These are phyloP conservation scores for Ophiostoma quercus DNA, from an alignment of 2,329 filamentous ascomycete species.

Conservation along the genomic window DNA sequence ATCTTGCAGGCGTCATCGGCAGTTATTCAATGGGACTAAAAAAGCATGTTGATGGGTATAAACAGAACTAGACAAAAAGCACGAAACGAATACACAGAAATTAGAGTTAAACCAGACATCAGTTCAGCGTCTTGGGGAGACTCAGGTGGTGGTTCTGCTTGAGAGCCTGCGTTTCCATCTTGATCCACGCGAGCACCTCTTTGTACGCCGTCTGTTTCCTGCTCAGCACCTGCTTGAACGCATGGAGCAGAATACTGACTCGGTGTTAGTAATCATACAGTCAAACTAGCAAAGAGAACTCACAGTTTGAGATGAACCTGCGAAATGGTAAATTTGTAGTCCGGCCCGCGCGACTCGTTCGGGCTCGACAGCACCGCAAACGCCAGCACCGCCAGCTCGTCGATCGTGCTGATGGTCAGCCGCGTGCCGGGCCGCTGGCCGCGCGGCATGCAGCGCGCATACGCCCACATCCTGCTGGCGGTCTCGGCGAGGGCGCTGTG, in stretches of 20 bases:
- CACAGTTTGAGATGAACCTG: slow-evolving; percentile 48
- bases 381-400: slow-evolving; percentile 60
- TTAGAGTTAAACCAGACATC: too few relatives aligned
- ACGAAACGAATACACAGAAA: neutral
- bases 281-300: neutral
- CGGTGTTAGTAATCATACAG: neutral
- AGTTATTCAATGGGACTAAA: neutral
- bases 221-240: slow-evolving; percentile 63
- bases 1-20: too few relatives aligned
- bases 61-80: neutral
- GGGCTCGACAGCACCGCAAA: slow-evolving; percentile 58
- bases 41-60: neutral
- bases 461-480: slow-evolving; percentile 67
- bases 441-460: slow-evolving; percentile 53
- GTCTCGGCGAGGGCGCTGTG: slow-evolving; percentile 70
- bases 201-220: slow-evolving; percentile 67
- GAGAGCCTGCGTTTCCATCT: slow-evolving; percentile 41
- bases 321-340: slow-evolving; percentile 55
- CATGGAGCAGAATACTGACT: slow-evolving; percentile 60
- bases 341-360: slow-evolving; percentile 43
- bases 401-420: slow-evolving; percentile 63
- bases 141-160: slow-evolving; percentile 24
- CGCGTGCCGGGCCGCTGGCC: slow-evolving; percentile 50
- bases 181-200: slow-evolving; percentile 64
- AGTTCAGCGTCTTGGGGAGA: slow-evolving; percentile 20